Base-by-base conservation (phyloP, 768 basidiomycete genomes). In the Leccinum broughii region DNA sequence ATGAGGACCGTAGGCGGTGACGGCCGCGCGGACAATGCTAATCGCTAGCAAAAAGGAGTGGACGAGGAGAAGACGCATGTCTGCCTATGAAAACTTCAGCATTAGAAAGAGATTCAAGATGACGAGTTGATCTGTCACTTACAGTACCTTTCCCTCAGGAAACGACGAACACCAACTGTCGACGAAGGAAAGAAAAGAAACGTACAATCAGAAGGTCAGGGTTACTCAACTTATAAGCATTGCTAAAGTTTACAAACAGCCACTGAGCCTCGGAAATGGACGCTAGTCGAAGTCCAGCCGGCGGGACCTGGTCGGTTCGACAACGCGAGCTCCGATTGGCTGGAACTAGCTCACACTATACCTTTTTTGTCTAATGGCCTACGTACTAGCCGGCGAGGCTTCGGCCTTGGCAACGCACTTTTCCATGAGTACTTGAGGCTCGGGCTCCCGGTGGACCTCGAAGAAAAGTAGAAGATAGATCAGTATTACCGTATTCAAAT, bases 1-100 rank as follows among this genome's bases (percentile, higher is more conserved):
- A 15, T 72, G 67, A 30, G 63, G 69, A 26, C 62, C 59, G 51
- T 74, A 68, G 32, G 62, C 62, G 14, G 62, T 69, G 26, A 72
- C 56, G 7, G 57, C 41, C 30, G 54, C 57, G 39, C 37, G 30
- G 28, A 34, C 64, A 14, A 62, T 28, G 8, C 60, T 51, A 17
- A 62, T 48, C 54, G 35, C 55, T 15, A 64, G 37, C 26, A 67
- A n/a, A 61, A 69, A 69, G 15, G 63, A 69, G 58, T 62, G 68
- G 68, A 69, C 68, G 59, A 69, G 61, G 61, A 55, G 53, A 39
- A 66, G 59, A 60, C 53, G 61, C 68, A 68, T 68, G n/a, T n/a
- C 35, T 58, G 57, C 48, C 57, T 51, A n/a, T 3, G 50, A 30
- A 14, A 30, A n/a, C 5, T n/a, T n/a, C 2, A 24, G 17, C 8